Evolutionary conservation across 116 monocot genomes (phyloP).

Genomic region (Papilionanthe hybrid): DNA sequence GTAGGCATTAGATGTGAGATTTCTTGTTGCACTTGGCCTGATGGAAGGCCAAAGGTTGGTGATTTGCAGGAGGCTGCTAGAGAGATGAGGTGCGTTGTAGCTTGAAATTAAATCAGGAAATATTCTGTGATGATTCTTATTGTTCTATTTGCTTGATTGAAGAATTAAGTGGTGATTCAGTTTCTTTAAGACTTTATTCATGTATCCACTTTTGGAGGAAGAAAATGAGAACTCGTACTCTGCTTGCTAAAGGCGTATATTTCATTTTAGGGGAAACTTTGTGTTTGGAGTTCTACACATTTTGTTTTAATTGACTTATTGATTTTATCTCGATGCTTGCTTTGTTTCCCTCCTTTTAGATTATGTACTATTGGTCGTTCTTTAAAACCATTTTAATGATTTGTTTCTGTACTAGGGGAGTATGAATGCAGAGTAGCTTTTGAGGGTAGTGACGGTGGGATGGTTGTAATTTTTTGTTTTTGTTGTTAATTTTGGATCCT

Average conservation of each 20-base stretch:
- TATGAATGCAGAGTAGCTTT: too few relatives aligned
- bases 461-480: background rate
- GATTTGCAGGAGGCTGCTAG: conserved; percentile 87
- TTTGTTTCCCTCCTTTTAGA: background rate
- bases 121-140: background rate
- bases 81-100: conserved; percentile 61
- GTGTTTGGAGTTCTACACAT: background rate
- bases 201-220: background rate
- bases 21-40: conserved; percentile 60
- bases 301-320: background rate
- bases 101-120: background rate
- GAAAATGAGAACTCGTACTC: background rate
- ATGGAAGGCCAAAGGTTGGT: conserved; percentile 71
- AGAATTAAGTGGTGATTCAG: background rate
- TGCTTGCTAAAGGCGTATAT: background rate
- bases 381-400: background rate
- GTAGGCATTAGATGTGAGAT: conserved; percentile 79
- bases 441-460: too few relatives aligned
- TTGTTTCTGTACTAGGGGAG: background rate
- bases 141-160: background rate
- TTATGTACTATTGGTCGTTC: background rate
- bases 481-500: background rate
- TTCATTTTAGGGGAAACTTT: background rate
- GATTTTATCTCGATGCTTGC: too few relatives aligned
- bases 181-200: background rate